Conservation (phyloP, 768 basidiomycete genomes). For the Lentinus brumalis region DNA sequence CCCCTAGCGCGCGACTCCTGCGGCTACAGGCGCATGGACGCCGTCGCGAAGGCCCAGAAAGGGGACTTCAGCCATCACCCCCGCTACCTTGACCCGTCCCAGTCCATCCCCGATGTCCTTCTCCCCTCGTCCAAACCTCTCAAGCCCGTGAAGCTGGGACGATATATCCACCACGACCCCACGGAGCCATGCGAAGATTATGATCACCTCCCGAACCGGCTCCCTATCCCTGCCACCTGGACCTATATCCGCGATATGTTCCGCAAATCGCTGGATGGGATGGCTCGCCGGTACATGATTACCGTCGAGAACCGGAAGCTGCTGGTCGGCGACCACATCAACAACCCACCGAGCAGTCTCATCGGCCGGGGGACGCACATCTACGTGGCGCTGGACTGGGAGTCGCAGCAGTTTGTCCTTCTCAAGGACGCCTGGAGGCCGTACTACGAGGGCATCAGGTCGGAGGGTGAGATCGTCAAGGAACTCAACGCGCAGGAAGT, state of each 20-base stretch:
- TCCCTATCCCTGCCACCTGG: too few relatives aligned
- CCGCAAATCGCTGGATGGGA: too few relatives aligned
- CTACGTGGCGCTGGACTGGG: conserved; percentile 16
- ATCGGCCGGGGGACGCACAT: conserved; percentile 9
- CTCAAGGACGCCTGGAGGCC: conserved; percentile 19
- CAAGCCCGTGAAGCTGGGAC: too few relatives aligned
- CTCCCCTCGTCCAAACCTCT: background rate
- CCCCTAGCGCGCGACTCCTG: background rate
- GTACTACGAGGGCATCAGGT: background rate
- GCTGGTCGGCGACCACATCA: too few relatives aligned
- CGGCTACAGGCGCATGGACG: background rate
- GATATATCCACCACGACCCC: too few relatives aligned
- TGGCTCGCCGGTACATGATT: too few relatives aligned
- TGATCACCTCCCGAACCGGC: too few relatives aligned
- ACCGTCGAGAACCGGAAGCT: too few relatives aligned
- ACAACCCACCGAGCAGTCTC: background rate
- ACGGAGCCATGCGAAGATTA: too few relatives aligned
- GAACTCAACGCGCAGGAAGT: background rate
- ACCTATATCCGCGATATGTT: too few relatives aligned
- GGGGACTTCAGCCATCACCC: background rate
- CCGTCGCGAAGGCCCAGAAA: background rate
- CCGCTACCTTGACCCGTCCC: background rate
- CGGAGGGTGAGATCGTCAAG: conserved; percentile 1
- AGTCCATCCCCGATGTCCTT: background rate
- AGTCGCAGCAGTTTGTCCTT: conserved; percentile 2